These are phyloP conservation scores for Hericium rajendrae DNA, from an alignment of 768 basidiomycete genomes.

Conservation along the genomic window DNA sequence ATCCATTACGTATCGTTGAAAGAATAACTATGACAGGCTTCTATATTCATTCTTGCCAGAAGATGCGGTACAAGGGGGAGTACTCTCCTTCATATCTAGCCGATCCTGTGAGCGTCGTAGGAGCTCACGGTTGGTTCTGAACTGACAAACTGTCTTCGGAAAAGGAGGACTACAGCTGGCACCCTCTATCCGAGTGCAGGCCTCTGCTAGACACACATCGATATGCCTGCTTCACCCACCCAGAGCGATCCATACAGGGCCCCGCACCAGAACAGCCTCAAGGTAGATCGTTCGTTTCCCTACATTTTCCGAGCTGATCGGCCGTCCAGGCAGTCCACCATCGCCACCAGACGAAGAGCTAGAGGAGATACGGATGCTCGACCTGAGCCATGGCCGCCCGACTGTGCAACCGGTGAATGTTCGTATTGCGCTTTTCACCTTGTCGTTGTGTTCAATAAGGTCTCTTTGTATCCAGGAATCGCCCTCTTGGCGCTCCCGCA, in stretches of 20 bases:
- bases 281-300: background rate
- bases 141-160: background rate
- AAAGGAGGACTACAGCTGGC: conserved; percentile 75
- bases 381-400: background rate
- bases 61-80: conserved; percentile 96
- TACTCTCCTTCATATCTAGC: conserved; percentile 81
- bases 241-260: conserved; percentile 39
- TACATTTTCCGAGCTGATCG: background rate
- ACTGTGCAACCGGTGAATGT: background rate
- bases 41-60: conserved; percentile 85
- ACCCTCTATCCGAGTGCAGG: conserved; percentile 50
- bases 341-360: background rate
- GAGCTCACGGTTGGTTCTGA: background rate
- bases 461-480: background rate
- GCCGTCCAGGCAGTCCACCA: background rate
- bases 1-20: too few species aligned
- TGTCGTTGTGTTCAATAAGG: background rate
- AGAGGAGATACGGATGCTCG: background rate
- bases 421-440: background rate
- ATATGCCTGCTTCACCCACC: conserved; percentile 62
- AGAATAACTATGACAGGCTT: conserved; percentile 45
- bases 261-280: background rate
- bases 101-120: conserved; percentile 56
- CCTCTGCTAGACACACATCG: conserved; percentile 54
- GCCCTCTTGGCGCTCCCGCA: background rate